Evolutionary conservation across 2,329 filamentous ascomycete species (phyloP).

Genomic region (Pestalotiopsis sp.): DNA sequence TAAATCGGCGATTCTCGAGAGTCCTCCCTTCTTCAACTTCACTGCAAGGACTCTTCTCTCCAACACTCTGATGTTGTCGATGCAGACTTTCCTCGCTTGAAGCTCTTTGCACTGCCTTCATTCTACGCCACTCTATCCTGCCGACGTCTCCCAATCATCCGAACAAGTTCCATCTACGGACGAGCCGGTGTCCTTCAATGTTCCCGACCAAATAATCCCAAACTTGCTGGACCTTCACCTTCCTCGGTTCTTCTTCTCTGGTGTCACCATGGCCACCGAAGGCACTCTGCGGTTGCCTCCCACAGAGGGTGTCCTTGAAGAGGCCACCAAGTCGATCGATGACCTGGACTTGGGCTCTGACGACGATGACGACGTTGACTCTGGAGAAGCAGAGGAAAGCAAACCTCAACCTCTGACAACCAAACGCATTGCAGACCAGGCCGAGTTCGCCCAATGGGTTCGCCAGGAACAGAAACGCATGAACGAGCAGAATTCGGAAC

Average conservation of each 20-base stretch:
- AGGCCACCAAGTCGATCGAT: not conserved
- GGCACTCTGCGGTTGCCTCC: not conserved
- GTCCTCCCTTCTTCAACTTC: too few species aligned
- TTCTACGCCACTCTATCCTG: too few species aligned
- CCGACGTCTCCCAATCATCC: too few species aligned
- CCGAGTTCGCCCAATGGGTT: conserved; percentile 23
- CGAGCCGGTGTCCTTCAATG: too few species aligned
- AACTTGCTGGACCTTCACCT: not conserved
- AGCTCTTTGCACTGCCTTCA: too few species aligned
- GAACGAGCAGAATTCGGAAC: conserved; percentile 11
- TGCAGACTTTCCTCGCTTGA: too few species aligned
- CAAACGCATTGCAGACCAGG: conserved; percentile 4
- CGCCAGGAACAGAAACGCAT: conserved; percentile 22
- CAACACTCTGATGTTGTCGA: too few species aligned
- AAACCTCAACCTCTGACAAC: conserved; percentile 1
- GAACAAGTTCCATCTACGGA: too few species aligned
- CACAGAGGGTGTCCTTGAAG: not conserved
- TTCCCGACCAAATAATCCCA: not conserved
- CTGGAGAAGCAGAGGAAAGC: conserved; percentile 19
- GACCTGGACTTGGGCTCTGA: conserved; percentile 20
- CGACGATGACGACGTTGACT: conserved; percentile 9
- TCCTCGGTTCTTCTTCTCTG: not conserved
- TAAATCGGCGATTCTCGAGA: too few species aligned
- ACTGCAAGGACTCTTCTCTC: too few species aligned
- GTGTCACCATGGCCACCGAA: not conserved